Conservation (phyloP, 768 basidiomycete species). For the Tricholoma saponaceum region DNA sequence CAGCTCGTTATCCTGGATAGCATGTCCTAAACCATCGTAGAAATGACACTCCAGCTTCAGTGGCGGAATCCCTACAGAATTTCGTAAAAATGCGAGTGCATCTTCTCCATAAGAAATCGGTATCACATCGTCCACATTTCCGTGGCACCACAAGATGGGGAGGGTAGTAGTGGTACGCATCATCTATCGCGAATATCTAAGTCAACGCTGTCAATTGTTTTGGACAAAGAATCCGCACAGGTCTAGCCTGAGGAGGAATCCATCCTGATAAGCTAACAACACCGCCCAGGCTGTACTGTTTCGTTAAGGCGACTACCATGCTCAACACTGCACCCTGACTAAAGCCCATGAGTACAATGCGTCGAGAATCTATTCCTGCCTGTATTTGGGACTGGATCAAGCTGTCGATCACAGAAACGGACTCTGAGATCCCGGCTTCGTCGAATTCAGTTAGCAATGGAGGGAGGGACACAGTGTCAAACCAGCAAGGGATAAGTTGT, state of each 20-base stretch:
- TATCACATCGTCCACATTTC: slow-evolving; percentile 32
- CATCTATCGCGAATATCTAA: slow-evolving; percentile 21
- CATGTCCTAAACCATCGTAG: slow-evolving; percentile 30
- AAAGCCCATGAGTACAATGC: slow-evolving; percentile 38
- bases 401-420: slow-evolving; percentile 29
- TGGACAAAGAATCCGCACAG: slow-evolving; percentile 17
- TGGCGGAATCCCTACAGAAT: slow-evolving; percentile 19
- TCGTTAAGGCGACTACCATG: slow-evolving; percentile 34
- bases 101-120: slow-evolving; percentile 31
- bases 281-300: slow-evolving; percentile 37
- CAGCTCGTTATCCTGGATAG: slow-evolving; percentile 29
- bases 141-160: slow-evolving; percentile 42
- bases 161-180: slow-evolving; percentile 27
- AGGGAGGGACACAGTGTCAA: slow-evolving; percentile 36
- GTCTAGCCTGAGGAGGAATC: slow-evolving; percentile 32
- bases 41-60: slow-evolving; percentile 17
- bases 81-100: slow-evolving; percentile 26
- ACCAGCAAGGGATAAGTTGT: slow-evolving; percentile 35
- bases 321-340: slow-evolving; percentile 39
- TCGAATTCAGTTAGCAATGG: slow-evolving; percentile 33
- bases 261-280: slow-evolving; percentile 40
- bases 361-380: slow-evolving; percentile 28
- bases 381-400: slow-evolving; percentile 35
- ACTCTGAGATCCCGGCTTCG: slow-evolving; percentile 27
- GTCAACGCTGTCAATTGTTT: not conserved